Conservation (phyloP, 495 filamentous ascomycete species). For the Sphaerosporella brunnea region DNA sequence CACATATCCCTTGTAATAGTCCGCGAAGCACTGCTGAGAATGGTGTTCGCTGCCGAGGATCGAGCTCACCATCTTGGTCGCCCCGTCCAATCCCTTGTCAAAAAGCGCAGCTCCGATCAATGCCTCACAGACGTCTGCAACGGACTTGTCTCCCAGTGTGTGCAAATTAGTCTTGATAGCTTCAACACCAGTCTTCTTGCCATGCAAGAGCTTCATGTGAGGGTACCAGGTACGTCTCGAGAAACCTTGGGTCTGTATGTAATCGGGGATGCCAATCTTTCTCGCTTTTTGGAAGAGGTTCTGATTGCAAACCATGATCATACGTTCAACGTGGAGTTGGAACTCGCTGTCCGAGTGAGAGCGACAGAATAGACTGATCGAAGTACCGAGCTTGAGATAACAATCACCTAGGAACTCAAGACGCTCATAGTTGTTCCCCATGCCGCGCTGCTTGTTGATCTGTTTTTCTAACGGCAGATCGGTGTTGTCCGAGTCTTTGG, state of each 20-base stretch:
- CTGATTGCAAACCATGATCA: slow-evolving; percentile 81
- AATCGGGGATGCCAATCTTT: slow-evolving; percentile 51
- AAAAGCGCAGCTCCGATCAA: slow-evolving; percentile 79
- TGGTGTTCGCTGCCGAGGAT: slow-evolving; percentile 56
- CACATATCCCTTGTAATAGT: slow-evolving; percentile 55
- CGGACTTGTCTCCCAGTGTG: slow-evolving; percentile 59
- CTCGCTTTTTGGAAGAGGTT: slow-evolving; percentile 66
- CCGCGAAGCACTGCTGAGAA: slow-evolving; percentile 43
- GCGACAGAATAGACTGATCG: slow-evolving; percentile 59
- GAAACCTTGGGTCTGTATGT: slow-evolving; percentile 67
- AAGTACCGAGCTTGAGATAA: slow-evolving; percentile 87
- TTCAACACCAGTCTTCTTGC: slow-evolving; percentile 41
- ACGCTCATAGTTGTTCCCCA: slow-evolving; percentile 94
- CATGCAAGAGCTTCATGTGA: slow-evolving; percentile 36
- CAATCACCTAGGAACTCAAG: slow-evolving; percentile 88
- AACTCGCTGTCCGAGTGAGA: slow-evolving; percentile 68
- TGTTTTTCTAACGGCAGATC: slow-evolving; percentile 55
- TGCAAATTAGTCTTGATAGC: slow-evolving; percentile 40
- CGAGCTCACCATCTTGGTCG: slow-evolving; percentile 63
- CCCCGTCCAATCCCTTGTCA: slow-evolving; percentile 50
- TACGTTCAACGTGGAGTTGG: slow-evolving; percentile 75
- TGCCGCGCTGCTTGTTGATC: slow-evolving; percentile 63
- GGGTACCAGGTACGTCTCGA: slow-evolving; percentile 34
- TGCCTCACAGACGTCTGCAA: slow-evolving; percentile 84
- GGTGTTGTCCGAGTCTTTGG: slow-evolving; percentile 85